Evolutionary conservation across 2,329 filamentous ascomycete genomes (phyloP), one percentile per base, ranked within the genome.

Genomic region (Fusarium sp.): DNA sequence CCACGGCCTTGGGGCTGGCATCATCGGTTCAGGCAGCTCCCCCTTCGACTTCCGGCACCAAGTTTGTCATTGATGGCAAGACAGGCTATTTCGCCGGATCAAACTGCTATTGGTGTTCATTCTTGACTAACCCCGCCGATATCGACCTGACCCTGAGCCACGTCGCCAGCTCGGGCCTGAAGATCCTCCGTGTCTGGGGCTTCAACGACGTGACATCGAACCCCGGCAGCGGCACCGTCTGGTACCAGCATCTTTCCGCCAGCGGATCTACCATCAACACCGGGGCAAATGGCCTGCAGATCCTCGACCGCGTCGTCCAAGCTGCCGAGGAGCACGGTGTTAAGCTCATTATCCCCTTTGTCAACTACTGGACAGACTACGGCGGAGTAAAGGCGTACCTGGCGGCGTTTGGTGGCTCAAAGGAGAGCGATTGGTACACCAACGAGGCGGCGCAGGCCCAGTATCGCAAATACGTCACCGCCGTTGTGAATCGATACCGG

Each of bases 361-460:
- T 91, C 44, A 92, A 92, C 78, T 89, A 91, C 78, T 92, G 90
- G 89, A 81, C 81, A 39, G 90, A 92, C 73, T 91, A 90, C 36
- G 90, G 90, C 16, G 90, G 90, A 28, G 91, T 92, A 76, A 81
- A 82, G 16, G 87, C 88, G 10, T 92, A 91, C 74, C 83, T 86
- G 40, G 81, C 78, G 7, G 87, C 86, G 9, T 91, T 89, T 69
- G 88, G 88, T 39, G 87, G 86, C 40, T 79, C 74, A 60, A 81
- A 23, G 8, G 18, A 86, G 61, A 82, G 82, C 13, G 80, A 80
- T 6, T 92, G 89, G 84, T 92, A 90, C 78, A 88, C 84, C 18
- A 85, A 87, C 69, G 71, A 80, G 0, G 78, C 79, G 0, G 84
- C 85, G 6, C 87, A 90, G 77, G 73, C 80, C 0, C 86, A 89